A percentile compares a stretch with the other conserved stretches of the same genome.
Conservation (phyloP, 2,329 filamentous ascomycete species). For the Exserohilum turcica region DNA sequence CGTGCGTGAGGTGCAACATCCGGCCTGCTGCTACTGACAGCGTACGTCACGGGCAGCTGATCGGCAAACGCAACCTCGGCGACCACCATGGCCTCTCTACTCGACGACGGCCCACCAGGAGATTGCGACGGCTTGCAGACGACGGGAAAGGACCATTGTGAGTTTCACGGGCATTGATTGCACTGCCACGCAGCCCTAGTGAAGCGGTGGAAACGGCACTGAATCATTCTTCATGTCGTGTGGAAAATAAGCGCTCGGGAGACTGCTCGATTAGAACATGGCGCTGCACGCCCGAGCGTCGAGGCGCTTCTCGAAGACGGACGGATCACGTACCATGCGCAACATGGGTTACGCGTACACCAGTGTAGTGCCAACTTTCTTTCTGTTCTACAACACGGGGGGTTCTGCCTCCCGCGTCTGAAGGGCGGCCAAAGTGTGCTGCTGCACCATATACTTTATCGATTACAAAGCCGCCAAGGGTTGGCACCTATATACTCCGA, state of each 20-base stretch:
- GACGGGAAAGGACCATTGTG: background rate
- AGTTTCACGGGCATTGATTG: slow-evolving; percentile 11
- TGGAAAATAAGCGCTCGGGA: slow-evolving; percentile 1
- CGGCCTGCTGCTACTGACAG: no score
- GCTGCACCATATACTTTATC: slow-evolving; percentile 8
- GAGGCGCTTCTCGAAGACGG: background rate
- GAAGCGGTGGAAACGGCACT: slow-evolving; percentile 1
- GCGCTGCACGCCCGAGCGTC: background rate
- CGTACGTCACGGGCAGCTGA: background rate
- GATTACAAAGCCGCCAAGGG: slow-evolving; percentile 3
- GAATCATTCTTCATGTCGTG: background rate
- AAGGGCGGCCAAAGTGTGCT: background rate
- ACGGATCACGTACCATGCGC: background rate
- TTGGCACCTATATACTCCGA: slow-evolving; percentile 4
- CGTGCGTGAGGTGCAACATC: no score
- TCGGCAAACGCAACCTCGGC: slow-evolving; percentile 9
- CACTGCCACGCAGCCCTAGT: background rate
- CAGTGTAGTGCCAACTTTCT: background rate
- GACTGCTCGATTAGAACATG: background rate
- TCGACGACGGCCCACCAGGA: background rate
- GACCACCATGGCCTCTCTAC: background rate
- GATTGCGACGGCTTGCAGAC: background rate
- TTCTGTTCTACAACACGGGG: background rate
- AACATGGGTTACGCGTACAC: background rate
- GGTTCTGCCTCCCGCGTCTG: background rate